Conservation (phyloP, 1,139 yeast species). For the Debaryomyces subglobosus region DNA sequence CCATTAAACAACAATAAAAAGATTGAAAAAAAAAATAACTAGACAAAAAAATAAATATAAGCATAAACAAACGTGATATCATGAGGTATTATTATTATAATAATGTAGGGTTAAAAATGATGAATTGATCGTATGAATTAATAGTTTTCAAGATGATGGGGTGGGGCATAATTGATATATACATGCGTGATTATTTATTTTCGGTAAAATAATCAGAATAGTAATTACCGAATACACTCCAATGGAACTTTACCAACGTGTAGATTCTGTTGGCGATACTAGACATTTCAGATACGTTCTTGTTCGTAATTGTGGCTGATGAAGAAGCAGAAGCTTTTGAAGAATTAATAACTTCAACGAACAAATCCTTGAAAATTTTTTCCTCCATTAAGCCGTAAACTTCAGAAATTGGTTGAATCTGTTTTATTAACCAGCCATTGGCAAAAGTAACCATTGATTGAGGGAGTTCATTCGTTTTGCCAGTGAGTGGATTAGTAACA, state of each 20-base stretch:
- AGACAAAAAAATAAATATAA: slow-evolving; percentile 7
- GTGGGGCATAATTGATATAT: neutral
- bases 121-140: neutral
- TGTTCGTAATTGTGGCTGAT: slow-evolving; percentile 9
- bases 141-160: neutral
- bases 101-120: neutral
- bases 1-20: slow-evolving; percentile 3
- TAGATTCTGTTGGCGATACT: slow-evolving; percentile 56
- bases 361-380: slow-evolving; percentile 58
- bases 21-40: slow-evolving; percentile 7
- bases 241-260: slow-evolving; percentile 67
- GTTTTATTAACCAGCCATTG: slow-evolving; percentile 79
- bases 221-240: slow-evolving; percentile 69
- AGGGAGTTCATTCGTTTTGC: slow-evolving; percentile 26
- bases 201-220: slow-evolving; percentile 34
- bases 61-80: slow-evolving; percentile 8
- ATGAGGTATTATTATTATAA: slow-evolving; percentile 5
- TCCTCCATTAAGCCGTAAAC: slow-evolving; percentile 79
- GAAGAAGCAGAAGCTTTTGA: slow-evolving; percentile 16
- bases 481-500: slow-evolving; percentile 11
- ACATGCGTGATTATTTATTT: slow-evolving; percentile 9
- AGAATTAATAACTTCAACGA: slow-evolving; percentile 32
- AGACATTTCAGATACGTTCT: slow-evolving; percentile 44
- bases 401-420: slow-evolving; percentile 81
- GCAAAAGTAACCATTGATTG: slow-evolving; percentile 62